Percentiles rank a stretch among this genome's conserved stretches.
Evolutionary conservation across 2,329 filamentous ascomycete genomes (phyloP).

Genomic region (Cadophora malorum): DNA sequence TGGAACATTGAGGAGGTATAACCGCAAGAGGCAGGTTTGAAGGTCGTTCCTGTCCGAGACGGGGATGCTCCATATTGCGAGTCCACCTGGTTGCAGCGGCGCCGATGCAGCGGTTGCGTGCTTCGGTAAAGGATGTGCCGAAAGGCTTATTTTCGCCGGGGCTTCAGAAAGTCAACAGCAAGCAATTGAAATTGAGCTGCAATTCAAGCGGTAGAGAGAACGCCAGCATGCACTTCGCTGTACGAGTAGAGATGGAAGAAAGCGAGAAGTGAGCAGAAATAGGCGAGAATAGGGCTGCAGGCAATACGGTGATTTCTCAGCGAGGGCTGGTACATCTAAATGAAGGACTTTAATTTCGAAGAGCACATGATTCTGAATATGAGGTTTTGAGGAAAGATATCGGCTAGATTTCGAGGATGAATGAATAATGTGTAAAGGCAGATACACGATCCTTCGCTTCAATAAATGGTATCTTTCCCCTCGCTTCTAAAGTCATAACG

Average conservation of each 20-base stretch:
- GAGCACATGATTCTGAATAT: not conserved
- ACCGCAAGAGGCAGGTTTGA: not conserved
- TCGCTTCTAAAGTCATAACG: constrained; percentile 6
- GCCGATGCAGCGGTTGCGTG: no score
- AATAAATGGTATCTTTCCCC: constrained; percentile 5
- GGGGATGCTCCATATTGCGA: not conserved
- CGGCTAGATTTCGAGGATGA: not conserved
- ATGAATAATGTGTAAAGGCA: not conserved
- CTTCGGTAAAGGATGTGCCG: not conserved
- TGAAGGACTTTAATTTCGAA: no score
- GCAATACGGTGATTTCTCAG: no score
- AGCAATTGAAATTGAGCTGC: no score
- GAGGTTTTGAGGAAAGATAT: not conserved
- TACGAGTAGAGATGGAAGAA: no score
- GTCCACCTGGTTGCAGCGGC: no score
- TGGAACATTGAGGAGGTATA: not conserved
- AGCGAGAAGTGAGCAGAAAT: no score
- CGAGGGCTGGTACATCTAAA: no score
- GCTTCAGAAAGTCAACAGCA: no score
- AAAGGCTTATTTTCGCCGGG: not conserved
- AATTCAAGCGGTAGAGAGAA: no score
- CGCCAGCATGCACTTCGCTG: no score
- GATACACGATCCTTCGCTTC: not conserved
- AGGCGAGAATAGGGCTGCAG: no score
- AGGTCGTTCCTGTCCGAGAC: not conserved